Conservation (phyloP, 106 monocot species). For the Dendrobium chrysotoxum region DNA sequence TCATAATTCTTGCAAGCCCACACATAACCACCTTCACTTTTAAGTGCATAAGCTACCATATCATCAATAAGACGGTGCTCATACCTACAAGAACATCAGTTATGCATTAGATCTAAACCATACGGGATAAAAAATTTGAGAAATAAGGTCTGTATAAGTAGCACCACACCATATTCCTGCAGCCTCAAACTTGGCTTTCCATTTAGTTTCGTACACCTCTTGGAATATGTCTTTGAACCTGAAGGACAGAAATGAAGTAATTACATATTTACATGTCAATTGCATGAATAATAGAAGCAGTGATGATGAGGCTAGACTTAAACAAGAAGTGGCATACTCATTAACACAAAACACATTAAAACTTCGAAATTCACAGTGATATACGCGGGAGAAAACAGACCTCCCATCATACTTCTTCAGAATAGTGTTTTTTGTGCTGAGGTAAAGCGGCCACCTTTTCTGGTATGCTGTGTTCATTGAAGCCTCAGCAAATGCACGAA, state of each 20-base stretch:
- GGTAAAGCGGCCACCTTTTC: constrained; percentile 94
- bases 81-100: constrained; percentile 55
- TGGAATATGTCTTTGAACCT: constrained; percentile 99
- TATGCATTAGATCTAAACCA: constrained; percentile 10
- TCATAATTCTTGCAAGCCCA: constrained; percentile 99
- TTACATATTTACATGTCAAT: neutral
- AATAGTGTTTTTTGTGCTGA: constrained; percentile 98
- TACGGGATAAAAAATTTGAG: neutral
- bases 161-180: constrained; percentile 80
- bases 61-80: constrained; percentile 97
- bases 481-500: constrained; percentile 88
- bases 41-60: constrained; percentile 96
- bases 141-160: neutral
- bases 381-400: constrained; percentile 21
- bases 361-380: neutral
- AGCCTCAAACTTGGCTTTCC: constrained; percentile 80
- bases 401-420: constrained; percentile 98
- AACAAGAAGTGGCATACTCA: neutral
- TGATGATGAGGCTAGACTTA: neutral
- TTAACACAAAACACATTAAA: neutral
- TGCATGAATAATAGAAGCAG: neutral
- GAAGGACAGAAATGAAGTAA: constrained; percentile 6
- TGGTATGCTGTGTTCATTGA: constrained; percentile 89
- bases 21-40: constrained; percentile 92
- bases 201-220: constrained; percentile 77